Percentiles rank a stretch among this genome's conserved stretches.
Evolutionary conservation across 257 asterid genomes (phyloP).

Genomic region (Ligustrum vulgare): DNA sequence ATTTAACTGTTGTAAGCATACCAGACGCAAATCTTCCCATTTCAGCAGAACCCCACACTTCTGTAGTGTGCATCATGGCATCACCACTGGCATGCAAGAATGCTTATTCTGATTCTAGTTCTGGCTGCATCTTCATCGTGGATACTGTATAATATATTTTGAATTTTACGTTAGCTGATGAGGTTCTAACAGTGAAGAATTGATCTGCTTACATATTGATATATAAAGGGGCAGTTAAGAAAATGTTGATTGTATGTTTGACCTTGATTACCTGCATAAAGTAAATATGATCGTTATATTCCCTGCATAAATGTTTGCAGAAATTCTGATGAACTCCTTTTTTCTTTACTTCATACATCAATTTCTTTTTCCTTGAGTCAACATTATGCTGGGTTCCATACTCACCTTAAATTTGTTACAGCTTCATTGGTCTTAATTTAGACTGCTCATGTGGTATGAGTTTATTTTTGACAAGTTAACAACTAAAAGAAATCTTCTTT

Average conservation of each 20-base stretch:
- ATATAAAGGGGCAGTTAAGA: not conserved
- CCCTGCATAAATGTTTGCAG: not conserved
- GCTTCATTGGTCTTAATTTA: not conserved
- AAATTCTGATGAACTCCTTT: not conserved
- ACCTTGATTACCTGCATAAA: not conserved
- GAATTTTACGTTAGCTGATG: not conserved
- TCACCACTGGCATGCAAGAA: not conserved
- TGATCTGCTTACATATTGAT: not conserved
- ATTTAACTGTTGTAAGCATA: not conserved
- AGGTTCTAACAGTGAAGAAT: not conserved
- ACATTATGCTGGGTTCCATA: not conserved
- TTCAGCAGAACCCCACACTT: constrained; percentile 13
- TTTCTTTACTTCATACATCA: not conserved
- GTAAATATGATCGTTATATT: not conserved
- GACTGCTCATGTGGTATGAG: not conserved
- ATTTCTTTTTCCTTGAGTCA: not conserved
- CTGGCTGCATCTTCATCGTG: constrained; percentile 10
- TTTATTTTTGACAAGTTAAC: not conserved
- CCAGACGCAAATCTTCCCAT: constrained; percentile 8
- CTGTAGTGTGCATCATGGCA: not conserved
- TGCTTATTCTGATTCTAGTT: constrained; percentile 5
- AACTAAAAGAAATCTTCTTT: not conserved
- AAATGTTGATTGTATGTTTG: not conserved
- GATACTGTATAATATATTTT: not conserved
- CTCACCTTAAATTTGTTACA: not conserved